Conservation (phyloP, 1,284 basidiomycete species). For the Cutaneotrichosporon mucoides region DNA sequence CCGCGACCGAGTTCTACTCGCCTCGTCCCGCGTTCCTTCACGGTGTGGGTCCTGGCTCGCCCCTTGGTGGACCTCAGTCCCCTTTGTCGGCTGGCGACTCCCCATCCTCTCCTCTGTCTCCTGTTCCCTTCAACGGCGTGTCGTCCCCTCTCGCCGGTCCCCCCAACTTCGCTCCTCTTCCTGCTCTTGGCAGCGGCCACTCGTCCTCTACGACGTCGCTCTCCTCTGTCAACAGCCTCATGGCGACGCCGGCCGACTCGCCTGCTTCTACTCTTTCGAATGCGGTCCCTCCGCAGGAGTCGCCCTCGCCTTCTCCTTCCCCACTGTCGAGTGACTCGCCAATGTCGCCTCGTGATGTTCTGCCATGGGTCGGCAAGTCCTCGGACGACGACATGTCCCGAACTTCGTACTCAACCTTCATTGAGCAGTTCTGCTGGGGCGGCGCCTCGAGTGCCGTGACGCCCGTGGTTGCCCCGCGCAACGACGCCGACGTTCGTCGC, state of each 20-base stretch:
- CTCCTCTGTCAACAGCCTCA: constrained; percentile 6
- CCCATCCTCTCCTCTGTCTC: constrained; percentile 9
- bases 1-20: constrained; percentile 42
- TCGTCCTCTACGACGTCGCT: constrained; percentile 12
- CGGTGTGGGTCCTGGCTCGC: no score
- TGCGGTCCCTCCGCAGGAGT: constrained; percentile 15
- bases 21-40: constrained; percentile 30
- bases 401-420: constrained; percentile 42
- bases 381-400: constrained; percentile 26
- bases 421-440: constrained; percentile 43
- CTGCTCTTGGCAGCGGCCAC: constrained; percentile 10
- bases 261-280: constrained; percentile 2
- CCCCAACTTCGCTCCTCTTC: background rate
- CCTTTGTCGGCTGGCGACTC: background rate
- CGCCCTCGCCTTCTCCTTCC: constrained; percentile 31
- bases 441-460: constrained; percentile 6
- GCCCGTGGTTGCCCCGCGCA: constrained; percentile 20
- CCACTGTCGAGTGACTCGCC: constrained; percentile 16
- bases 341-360: constrained; percentile 34
- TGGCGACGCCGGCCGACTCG: constrained; percentile 19
- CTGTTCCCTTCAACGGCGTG: constrained; percentile 11
- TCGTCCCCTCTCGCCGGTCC: constrained; percentile 5
- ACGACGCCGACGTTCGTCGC: constrained; percentile 5
- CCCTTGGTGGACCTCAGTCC: no score
- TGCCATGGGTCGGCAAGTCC: constrained; percentile 22